phyloP scores from a whole-genome alignment of 1,139 yeast genomes.

The Taphrina confusa region DNA sequence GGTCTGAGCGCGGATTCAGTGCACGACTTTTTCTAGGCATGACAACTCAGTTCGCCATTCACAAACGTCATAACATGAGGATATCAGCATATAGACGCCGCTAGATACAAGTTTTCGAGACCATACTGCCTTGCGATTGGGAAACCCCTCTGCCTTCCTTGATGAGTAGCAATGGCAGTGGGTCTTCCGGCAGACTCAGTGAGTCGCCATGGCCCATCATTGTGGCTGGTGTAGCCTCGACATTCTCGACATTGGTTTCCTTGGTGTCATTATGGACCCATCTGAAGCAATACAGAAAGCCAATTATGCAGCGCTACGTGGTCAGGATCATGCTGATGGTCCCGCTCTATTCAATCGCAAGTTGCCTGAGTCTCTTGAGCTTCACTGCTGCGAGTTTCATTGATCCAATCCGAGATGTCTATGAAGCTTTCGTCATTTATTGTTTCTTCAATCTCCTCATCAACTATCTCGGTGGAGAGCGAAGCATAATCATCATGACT shows the following conservation, averaged over 20 bases:
- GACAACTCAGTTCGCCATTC: no score
- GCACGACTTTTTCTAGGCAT: no score
- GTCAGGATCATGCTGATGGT: slow-evolving; percentile 70
- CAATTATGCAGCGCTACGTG: slow-evolving; percentile 81
- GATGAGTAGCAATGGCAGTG: slow-evolving; percentile 26
- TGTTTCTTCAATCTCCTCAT: slow-evolving; percentile 85
- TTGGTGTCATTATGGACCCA: slow-evolving; percentile 55
- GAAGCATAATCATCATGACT: slow-evolving; percentile 71
- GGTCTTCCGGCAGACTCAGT: slow-evolving; percentile 29
- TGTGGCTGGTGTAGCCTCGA: slow-evolving; percentile 23
- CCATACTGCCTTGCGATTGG: no score
- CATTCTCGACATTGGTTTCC: slow-evolving; percentile 44
- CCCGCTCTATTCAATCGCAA: slow-evolving; percentile 58
- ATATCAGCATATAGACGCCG: no score
- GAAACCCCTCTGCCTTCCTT: slow-evolving; percentile 43
- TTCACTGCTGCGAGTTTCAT: slow-evolving; percentile 54
- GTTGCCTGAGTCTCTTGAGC: slow-evolving; percentile 59
- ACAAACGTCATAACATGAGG: no score
- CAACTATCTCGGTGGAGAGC: slow-evolving; percentile 85
- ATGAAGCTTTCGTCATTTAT: slow-evolving; percentile 90
- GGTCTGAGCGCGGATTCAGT: no score
- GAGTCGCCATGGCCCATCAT: slow-evolving; percentile 32
- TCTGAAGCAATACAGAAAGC: slow-evolving; percentile 75
- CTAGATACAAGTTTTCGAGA: no score
- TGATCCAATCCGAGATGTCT: slow-evolving; percentile 81